These are phyloP conservation scores for Suhomyces emberorum DNA, from an alignment of 805 yeast genomes.

Conservation along the genomic window DNA sequence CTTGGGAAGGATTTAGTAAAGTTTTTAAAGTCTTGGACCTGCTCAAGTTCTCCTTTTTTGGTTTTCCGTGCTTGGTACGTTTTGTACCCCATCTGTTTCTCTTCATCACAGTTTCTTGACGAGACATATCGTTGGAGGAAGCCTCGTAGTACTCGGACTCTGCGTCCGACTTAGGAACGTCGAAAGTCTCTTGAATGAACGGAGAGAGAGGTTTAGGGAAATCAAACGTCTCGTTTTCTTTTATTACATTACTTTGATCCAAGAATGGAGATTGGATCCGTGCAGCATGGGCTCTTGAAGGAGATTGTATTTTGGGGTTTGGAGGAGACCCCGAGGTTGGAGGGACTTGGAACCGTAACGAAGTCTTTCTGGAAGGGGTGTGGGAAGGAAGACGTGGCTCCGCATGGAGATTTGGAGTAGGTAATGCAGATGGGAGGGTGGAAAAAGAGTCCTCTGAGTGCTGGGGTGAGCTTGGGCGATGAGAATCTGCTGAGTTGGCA, in stretches of 20 bases:
- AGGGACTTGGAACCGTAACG: constrained; percentile 33
- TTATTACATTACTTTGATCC: constrained; percentile 19
- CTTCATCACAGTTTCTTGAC: constrained; percentile 55
- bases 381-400: constrained; percentile 10
- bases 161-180: constrained; percentile 4
- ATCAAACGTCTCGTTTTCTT: constrained; percentile 24
- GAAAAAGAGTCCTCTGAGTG: neutral
- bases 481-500: neutral
- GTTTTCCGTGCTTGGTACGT: constrained; percentile 68
- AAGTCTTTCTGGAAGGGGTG: constrained; percentile 17
- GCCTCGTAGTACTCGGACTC: constrained; percentile 14
- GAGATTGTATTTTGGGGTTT: neutral
- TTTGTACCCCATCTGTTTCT: constrained; percentile 92
- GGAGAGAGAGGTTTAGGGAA: constrained; percentile 28
- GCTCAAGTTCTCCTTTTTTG: constrained; percentile 43
- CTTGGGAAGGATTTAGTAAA: constrained; percentile 20
- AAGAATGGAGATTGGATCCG: constrained; percentile 27
- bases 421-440: constrained; percentile 14
- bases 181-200: constrained; percentile 16
- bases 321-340: constrained; percentile 1
- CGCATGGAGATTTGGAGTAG: constrained; percentile 23
- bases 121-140: constrained; percentile 9
- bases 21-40: constrained; percentile 61
- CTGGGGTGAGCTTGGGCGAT: neutral
- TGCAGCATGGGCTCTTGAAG: constrained; percentile 2